phyloP scores from a whole-genome alignment of 2,329 filamentous ascomycete genomes.

The Emergomyces orientalis region DNA sequence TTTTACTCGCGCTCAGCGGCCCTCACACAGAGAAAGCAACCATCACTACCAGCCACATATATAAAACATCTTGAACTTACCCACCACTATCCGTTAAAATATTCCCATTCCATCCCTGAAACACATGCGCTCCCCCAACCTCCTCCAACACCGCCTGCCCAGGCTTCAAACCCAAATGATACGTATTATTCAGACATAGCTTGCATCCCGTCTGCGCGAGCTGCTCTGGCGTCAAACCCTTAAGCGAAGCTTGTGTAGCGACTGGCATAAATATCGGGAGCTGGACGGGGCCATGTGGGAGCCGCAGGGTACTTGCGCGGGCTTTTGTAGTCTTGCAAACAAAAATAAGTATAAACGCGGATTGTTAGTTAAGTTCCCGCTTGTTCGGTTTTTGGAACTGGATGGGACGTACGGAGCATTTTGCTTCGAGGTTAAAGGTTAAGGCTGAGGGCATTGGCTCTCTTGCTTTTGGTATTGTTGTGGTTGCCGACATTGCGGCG shows the following conservation, averaged over 20 bases:
- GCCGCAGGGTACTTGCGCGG: slow-evolving; percentile 72
- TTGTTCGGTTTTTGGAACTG: background rate
- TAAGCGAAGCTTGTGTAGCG: slow-evolving; percentile 89
- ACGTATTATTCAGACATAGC: slow-evolving; percentile 94
- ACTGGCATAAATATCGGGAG: slow-evolving; percentile 98
- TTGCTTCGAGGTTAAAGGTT: slow-evolving; percentile 66
- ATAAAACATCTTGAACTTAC: slow-evolving; percentile 25
- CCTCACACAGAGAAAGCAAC: background rate
- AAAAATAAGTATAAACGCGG: too few relatives aligned
- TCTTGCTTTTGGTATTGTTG: slow-evolving; percentile 12
- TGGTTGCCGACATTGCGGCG: background rate
- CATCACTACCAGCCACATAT: background rate
- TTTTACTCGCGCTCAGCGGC: background rate
- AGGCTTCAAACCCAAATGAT: slow-evolving; percentile 89
- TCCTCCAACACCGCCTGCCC: slow-evolving; percentile 81
- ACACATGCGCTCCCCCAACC: slow-evolving; percentile 82
- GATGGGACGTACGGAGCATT: slow-evolving; percentile 59
- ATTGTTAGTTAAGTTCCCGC: background rate
- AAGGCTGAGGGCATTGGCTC: slow-evolving; percentile 51
- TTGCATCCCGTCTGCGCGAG: slow-evolving; percentile 81
- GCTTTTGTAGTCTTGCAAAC: slow-evolving; percentile 68
- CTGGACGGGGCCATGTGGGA: slow-evolving; percentile 84
- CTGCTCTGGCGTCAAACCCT: slow-evolving; percentile 87
- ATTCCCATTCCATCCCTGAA: slow-evolving; percentile 94
- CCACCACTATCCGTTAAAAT: slow-evolving; percentile 64